Evolutionary conservation across 2,329 filamentous ascomycete species (phyloP).

Genomic region (Sodiomyces alkalinus): DNA sequence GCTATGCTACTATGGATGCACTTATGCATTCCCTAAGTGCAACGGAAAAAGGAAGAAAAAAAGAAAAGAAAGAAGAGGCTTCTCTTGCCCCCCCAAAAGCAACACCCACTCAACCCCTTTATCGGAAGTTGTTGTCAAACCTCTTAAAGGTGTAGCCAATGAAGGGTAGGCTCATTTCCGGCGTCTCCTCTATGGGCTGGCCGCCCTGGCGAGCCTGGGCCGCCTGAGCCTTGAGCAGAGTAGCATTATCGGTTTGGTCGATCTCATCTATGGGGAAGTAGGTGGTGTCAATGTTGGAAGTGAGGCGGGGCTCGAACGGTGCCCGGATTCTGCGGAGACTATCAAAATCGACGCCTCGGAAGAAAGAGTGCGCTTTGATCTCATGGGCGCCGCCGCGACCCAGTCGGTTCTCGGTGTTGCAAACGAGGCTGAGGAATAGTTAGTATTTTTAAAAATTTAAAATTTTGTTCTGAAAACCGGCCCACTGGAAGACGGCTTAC

Average conservation of each 20-base stretch:
- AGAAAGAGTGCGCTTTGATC: conserved; percentile 90
- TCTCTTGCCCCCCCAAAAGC: too few relatives aligned
- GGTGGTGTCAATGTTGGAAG: conserved; percentile 86
- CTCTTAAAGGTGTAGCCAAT: conserved; percentile 97
- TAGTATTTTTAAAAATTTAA: conserved; percentile 3
- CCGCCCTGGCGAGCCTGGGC: conserved; percentile 45
- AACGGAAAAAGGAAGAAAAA: too few relatives aligned
- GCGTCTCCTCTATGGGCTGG: conserved; percentile 53
- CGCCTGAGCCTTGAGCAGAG: conserved; percentile 70
- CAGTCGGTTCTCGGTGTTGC: conserved; percentile 82
- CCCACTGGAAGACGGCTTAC: conserved; percentile 31
- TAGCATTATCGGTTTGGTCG: conserved; percentile 87
- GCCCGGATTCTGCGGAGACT: conserved; percentile 83
- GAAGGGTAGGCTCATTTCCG: conserved; percentile 91
- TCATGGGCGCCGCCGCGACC: conserved; percentile 77
- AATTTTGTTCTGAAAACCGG: too few relatives aligned
- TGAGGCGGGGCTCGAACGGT: conserved; percentile 87
- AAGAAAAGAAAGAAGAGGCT: too few relatives aligned
- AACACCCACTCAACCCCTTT: too few relatives aligned
- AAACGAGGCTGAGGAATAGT: conserved; percentile 59
- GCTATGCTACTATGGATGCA: too few relatives aligned
- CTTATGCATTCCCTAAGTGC: too few relatives aligned
- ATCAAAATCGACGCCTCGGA: conserved; percentile 92
- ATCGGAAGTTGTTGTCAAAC: conserved; percentile 62
- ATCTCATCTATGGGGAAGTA: conserved; percentile 99